Base-by-base conservation (phyloP, 495 filamentous ascomycete species). In the Penicillium longicatenatum region DNA sequence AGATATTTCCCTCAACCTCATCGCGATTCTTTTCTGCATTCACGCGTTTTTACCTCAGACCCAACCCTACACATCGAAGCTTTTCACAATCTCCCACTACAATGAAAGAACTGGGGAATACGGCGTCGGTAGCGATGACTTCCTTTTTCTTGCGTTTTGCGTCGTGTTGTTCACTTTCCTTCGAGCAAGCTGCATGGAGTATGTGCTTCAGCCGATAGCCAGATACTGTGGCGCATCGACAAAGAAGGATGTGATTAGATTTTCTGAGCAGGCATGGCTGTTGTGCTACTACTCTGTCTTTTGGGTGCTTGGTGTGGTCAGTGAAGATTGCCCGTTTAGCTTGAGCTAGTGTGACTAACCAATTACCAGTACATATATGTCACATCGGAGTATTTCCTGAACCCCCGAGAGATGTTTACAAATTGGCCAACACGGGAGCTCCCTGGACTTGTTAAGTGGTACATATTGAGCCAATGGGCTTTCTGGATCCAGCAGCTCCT, bases 21-120 rank as follows among this genome's bases (percentile, higher is more conserved):
- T 39, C 16, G 37, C 37, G 4, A 4, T 16, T 4, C 37, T 39
- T n/a, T n/a, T 39, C 16, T 39, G 37, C 37, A 39, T 7, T 17
- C 37, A 39, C 16, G n/a, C 37, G 14, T 39, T 39, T 17, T 17
- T 39, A 16, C 37, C 37, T 39, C 37, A 39, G 37, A 5, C 14
- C 1, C 37, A 39, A 7, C 37, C 2, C n/a, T 39, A 39, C 37
- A 39, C 37, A 4, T 39, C 37, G 4, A 39, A 39, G 37, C 37
- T 39, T 39, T 39, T 39, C 37, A 39, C 37, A 39, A 39, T 39
- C 14, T 39, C 37, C 37, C 37, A 39, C 37, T 39, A 39, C 37
- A 39, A 39, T 17, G 14, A 39, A n/a, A 39, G 37, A 7, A 39
- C 37, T 4, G 37, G 37, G 14, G 37, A 39, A 17, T 39, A 39